Base-by-base conservation (phyloP, 371 early-diverging fungal genomes). In the Saksenaea vasiformis region DNA sequence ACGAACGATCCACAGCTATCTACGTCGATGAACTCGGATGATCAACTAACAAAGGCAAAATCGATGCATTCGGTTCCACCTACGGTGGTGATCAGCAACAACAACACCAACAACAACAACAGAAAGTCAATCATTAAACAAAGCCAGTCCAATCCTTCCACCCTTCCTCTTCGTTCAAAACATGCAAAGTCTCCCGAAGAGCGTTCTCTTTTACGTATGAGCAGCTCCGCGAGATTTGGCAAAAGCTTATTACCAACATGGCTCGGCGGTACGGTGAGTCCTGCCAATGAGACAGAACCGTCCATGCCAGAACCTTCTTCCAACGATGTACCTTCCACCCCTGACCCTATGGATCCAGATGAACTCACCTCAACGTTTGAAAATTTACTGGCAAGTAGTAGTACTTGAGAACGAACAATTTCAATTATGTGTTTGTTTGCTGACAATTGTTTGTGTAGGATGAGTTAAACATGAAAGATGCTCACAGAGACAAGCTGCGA, bases 381-480 rank as follows among this genome's bases (percentile, higher is more conserved):
- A 41, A 31, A 27, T 0, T 56, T 61, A 15, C 69, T 64, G 22
- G 67, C 55, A 59, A 28, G 65, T 64, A 35, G 53, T 26, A 7
- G 19, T 13, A 43, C 2, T 44, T n/a, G n/a, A n/a, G n/a, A n/a
- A n/a, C n/a, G n/a, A n/a, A n/a, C 17, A 26, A 56, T 17, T 59
- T 38, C 27, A 38, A 39, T 19, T 36, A 19, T 37, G 27, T 26
- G 51, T 10, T 19, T 36, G 8, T 55, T 54, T 36, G 27, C 43
- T 26, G 34, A n/a, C 14, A 28, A 3, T 26, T 58, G 5, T 24
- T 17, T 15, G 14, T 53, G 1, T 66, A 85, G 83, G 80, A 83
- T 51, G 83, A 87, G 43, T 72, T 87, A n/a, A 77, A 87, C 60
- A 87, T 85, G 78, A 85, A 83, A 60, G 84, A 79, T 36, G 68